Evolutionary conservation across 2,329 filamentous ascomycete species (phyloP).

Genomic region (Metarhizium robertsii): DNA sequence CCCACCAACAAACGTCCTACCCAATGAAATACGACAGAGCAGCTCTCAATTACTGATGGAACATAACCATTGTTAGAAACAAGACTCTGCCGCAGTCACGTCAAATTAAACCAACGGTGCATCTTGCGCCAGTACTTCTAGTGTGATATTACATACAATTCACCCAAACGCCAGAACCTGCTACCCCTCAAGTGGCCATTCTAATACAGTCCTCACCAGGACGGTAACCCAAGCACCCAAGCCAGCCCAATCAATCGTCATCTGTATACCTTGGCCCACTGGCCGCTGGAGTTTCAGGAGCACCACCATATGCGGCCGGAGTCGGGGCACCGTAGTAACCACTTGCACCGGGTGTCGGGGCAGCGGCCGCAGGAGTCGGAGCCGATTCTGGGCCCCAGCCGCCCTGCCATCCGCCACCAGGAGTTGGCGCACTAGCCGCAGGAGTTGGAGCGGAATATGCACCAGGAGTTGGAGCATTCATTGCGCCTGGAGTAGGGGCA

Average conservation of each 20-base stretch:
- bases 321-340: slow-evolving; percentile 56
- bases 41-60: background rate
- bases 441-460: slow-evolving; percentile 58
- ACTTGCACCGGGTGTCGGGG: slow-evolving; percentile 60
- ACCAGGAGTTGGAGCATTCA: slow-evolving; percentile 64
- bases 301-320: slow-evolving; percentile 49
- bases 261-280: slow-evolving; percentile 46
- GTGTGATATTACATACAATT: background rate
- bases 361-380: slow-evolving; percentile 55
- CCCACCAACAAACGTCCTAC: too few species aligned
- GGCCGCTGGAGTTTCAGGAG: slow-evolving; percentile 52
- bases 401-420: slow-evolving; percentile 52
- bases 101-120: background rate
- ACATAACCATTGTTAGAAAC: background rate
- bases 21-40: too few species aligned
- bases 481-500: slow-evolving; percentile 51
- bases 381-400: slow-evolving; percentile 54
- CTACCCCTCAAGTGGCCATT: background rate
- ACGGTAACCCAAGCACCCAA: background rate
- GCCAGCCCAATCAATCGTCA: slow-evolving; percentile 27
- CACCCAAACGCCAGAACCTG: background rate
- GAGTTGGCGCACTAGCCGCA: slow-evolving; percentile 58
- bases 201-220: background rate
- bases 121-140: background rate
- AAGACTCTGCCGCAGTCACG: background rate